These are phyloP conservation scores for Boletus reticulatus DNA, from an alignment of 768 basidiomycete species.

Conservation along the genomic window DNA sequence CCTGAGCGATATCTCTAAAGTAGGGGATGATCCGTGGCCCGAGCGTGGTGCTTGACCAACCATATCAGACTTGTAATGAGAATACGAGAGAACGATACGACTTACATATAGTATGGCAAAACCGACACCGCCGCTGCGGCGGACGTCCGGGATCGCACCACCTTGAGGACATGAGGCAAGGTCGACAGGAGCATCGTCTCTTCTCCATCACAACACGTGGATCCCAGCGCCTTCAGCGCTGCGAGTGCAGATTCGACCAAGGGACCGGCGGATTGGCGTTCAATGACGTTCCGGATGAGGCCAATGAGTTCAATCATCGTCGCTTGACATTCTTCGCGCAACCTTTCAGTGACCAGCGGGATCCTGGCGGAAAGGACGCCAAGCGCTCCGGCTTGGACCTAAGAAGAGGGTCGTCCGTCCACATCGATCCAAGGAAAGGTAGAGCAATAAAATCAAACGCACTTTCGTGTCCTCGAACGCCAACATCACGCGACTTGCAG, in stretches of 20 bases:
- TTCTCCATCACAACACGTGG: constrained; percentile 61
- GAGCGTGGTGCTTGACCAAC: constrained; percentile 55
- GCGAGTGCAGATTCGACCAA: constrained; percentile 50
- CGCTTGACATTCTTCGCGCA: constrained; percentile 50
- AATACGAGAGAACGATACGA: not conserved
- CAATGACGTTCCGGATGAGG: constrained; percentile 48
- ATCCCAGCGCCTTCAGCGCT: constrained; percentile 59
- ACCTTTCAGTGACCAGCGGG: constrained; percentile 51
- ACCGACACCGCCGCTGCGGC: constrained; percentile 48
- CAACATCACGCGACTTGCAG: constrained; percentile 54
- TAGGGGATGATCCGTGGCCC: constrained; percentile 88
- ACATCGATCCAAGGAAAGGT: not conserved
- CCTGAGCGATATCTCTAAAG: constrained; percentile 67
- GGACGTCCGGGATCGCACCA: constrained; percentile 40
- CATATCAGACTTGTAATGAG: constrained; percentile 2
- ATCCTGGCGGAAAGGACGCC: constrained; percentile 68
- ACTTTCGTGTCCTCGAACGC: constrained; percentile 53
- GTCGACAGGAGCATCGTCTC: constrained; percentile 58
- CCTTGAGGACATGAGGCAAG: constrained; percentile 56
- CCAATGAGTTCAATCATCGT: constrained; percentile 53
- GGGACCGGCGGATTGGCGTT: constrained; percentile 37
- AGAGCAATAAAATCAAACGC: constrained; percentile 10
- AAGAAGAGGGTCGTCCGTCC: not conserved
- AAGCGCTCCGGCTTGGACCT: constrained; percentile 70
- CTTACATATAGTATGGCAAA: constrained; percentile 61